Base-by-base conservation (phyloP, 305 asterid genomes). In the Monarda citriodora region DNA sequence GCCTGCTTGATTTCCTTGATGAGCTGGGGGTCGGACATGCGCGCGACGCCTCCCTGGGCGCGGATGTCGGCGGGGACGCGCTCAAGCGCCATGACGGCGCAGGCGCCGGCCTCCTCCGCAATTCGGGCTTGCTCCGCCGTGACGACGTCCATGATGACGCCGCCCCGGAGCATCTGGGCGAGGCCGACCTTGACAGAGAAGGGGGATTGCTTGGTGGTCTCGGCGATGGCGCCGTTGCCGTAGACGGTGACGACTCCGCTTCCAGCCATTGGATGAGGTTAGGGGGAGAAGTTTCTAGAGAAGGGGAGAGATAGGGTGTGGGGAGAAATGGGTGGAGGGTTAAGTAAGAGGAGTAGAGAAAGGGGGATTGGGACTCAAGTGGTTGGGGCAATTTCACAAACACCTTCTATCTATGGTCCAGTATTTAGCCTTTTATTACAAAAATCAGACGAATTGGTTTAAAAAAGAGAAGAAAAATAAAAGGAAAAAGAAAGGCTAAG, bases 81-180 rank as follows among this genome's bases (percentile, higher is more conserved):
- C 81, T 94, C 98, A 5, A 94, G 75, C 1, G 99, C 99, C 99
- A 94, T 94, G 69, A 94, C 99, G 49, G 98, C 98, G 75, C 99
- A 94, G 2, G 98, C 98, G 20, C 99, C 97, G 51, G 97, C 99
- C 41, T 91, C 97, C 77, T 94, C 96, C 7, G 98, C 98, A 63
- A 91, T 74, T 9, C 98, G 89, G 52, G 98, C 96, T 45, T 91
- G 98, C 52, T 91, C 98, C 9, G 98, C 71, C 20, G 56, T 88
- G 58, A 88, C 94, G 57, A 91, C 98, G 79, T 91, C 98, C 98
- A 91, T 91, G 72, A 91, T 91, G 1, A 91, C 96, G 67, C 96
- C 98, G 69, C 95, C 96, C 21, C 96, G 95, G 74, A 91, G 98
- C 98, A 91, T 91, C 77, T 91, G 98, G 37, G 96, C 96, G 2